Base-by-base conservation (phyloP, 139 green algal genomes). In the Chlamydomonas eustigma region DNA sequence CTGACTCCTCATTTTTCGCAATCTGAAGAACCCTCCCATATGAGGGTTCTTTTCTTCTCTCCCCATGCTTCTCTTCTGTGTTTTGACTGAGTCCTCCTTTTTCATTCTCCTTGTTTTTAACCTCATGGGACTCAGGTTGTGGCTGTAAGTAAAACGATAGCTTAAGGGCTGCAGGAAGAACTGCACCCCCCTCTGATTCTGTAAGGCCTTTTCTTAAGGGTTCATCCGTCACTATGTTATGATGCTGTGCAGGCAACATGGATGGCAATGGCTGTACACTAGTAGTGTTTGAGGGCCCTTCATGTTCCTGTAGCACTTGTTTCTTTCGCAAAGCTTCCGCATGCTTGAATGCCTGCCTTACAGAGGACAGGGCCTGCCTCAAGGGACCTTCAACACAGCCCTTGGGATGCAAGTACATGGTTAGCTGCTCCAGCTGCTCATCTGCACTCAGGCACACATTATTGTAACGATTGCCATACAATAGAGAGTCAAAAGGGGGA, bases 31-130 rank as follows among this genome's bases (percentile, higher is more conserved):
- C 18, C 33, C 44, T 0, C 52, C 38, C 18, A 51, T 65, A n/a
- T 39, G 51, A 1, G 50, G 25, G 2, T 32, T 39, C 24, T n/a
- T n/a, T n/a, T n/a, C n/a, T n/a, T n/a, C n/a, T n/a, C n/a, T n/a
- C n/a, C n/a, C n/a, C n/a, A n/a, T n/a, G n/a, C n/a, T n/a, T n/a
- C n/a, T n/a, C n/a, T n/a, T n/a, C n/a, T n/a, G n/a, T n/a, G n/a
- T n/a, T n/a, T n/a, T n/a, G n/a, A n/a, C n/a, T n/a, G n/a, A 87
- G 52, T 24, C 81, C 72, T 1, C 37, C 24, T 1, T 79, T 76
- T 25, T 85, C 36, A 25, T 50, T 74, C 1, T 71, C 63, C 28
- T 78, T 76, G 12, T 58, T 18, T 18, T 28, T 18, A 12, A 18
- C 44, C 18, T 58, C 44, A 58, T 58, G 44, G 18, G 44, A 58